Conservation (phyloP, 2,329 filamentous ascomycete species). For the Thielaviopsis euricoi region DNA sequence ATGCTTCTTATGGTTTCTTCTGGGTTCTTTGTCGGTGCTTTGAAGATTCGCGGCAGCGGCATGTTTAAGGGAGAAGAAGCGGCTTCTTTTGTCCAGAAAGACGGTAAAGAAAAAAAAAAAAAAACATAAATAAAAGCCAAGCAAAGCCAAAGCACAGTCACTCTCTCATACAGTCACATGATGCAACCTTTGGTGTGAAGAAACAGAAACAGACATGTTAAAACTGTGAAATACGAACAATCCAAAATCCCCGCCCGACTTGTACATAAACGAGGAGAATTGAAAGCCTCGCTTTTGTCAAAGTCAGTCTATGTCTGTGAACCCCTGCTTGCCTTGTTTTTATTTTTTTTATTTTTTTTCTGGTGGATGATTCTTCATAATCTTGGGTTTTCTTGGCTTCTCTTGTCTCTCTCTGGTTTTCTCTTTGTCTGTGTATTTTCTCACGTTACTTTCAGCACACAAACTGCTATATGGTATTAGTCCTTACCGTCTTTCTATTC, state of each 20-base stretch:
- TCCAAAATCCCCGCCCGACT: neutral
- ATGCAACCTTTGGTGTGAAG: neutral
- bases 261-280: neutral
- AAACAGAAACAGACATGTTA: neutral
- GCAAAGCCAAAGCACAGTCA: neutral
- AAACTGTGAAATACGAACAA: neutral
- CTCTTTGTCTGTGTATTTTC: neutral
- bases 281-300: too few relatives aligned
- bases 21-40: too few relatives aligned
- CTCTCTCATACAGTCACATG: neutral
- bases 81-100: too few relatives aligned
- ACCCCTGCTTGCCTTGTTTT: too few relatives aligned
- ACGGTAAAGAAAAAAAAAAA: neutral
- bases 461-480: too few relatives aligned
- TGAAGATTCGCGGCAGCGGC: too few relatives aligned
- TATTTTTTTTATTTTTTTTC: too few relatives aligned
- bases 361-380: too few relatives aligned
- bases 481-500: too few relatives aligned
- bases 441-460: neutral
- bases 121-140: neutral
- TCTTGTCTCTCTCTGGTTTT: neutral
- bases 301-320: too few relatives aligned
- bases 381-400: neutral
- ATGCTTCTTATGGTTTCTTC: too few relatives aligned
- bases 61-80: too few relatives aligned